phyloP scores from a whole-genome alignment of 257 asterid species.

The Dorcoceras hygrometricum region DNA sequence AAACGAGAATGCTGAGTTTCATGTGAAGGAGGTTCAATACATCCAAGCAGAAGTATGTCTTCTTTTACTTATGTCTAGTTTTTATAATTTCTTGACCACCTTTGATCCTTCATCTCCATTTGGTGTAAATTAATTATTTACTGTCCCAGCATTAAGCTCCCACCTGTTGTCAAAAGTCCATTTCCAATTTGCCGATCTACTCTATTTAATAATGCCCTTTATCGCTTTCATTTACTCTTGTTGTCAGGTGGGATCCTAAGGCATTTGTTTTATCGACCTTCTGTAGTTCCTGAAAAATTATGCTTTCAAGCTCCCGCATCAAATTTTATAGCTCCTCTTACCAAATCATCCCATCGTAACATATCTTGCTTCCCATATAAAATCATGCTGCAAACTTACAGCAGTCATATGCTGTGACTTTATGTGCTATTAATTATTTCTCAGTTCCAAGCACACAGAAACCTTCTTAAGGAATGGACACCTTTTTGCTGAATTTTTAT shows the following conservation, averaged over 20 bases:
- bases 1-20: slow-evolving; percentile 85
- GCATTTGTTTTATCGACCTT: not conserved
- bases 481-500: too few relatives aligned
- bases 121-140: not conserved
- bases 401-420: not conserved
- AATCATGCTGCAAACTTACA: not conserved
- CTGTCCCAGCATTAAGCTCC: not conserved
- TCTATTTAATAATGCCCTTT: slow-evolving; percentile 17
- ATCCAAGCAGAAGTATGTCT: slow-evolving; percentile 89
- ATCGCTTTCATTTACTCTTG: not conserved
- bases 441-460: not conserved
- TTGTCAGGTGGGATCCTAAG: slow-evolving; percentile 7
- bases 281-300: not conserved
- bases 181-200: not conserved
- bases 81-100: not conserved
- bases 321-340: not conserved
- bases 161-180: not conserved
- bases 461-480: not conserved
- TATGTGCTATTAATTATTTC: not conserved
- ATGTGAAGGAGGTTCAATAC: slow-evolving; percentile 96
- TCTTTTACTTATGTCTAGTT: slow-evolving; percentile 3
- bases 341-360: not conserved
- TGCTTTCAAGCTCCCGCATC: not conserved
- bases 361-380: not conserved
- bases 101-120: not conserved